Conservation (phyloP, 2,329 filamentous ascomycete genomes). For the Scedosporium boydii region DNA sequence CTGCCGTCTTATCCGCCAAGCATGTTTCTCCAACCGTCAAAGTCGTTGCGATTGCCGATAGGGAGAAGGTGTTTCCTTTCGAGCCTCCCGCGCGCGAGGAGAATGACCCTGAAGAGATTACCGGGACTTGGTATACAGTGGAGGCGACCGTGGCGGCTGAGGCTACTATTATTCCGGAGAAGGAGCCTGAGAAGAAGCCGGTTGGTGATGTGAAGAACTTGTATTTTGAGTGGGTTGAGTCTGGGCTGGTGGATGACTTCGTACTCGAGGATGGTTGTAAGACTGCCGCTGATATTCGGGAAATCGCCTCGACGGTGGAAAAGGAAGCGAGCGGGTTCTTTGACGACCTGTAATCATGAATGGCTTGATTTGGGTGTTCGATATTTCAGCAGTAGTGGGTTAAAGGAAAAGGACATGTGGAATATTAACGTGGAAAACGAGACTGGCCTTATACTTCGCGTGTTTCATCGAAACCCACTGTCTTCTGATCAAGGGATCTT, state of each 20-base stretch:
- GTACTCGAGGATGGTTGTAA: slow-evolving; percentile 43
- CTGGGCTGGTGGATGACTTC: slow-evolving; percentile 40
- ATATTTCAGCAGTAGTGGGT: not conserved
- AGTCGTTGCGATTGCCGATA: slow-evolving; percentile 47
- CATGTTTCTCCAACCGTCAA: slow-evolving; percentile 33
- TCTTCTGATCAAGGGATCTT: too few relatives aligned
- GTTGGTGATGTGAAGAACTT: slow-evolving; percentile 33
- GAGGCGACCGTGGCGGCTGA: slow-evolving; percentile 6
- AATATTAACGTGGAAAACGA: too few relatives aligned
- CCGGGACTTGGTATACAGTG: slow-evolving; percentile 31
- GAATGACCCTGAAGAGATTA: slow-evolving; percentile 43
- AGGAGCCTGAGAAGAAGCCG: slow-evolving; percentile 1
- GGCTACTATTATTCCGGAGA: not conserved
- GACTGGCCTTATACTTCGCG: too few relatives aligned
- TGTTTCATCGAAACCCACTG: too few relatives aligned
- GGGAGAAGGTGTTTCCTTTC: slow-evolving; percentile 46
- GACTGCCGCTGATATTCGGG: slow-evolving; percentile 26
- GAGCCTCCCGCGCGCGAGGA: slow-evolving; percentile 34
- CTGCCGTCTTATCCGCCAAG: slow-evolving; percentile 45
- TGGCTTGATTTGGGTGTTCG: not conserved
- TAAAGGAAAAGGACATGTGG: too few relatives aligned
- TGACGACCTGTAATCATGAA: slow-evolving; percentile 21
- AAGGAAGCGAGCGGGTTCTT: slow-evolving; percentile 32
- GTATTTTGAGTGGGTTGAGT: slow-evolving; percentile 54
- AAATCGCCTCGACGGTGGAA: slow-evolving; percentile 26